These are phyloP conservation scores for Phalaenopsis hybrid DNA, from an alignment of 116 monocot species.

Conservation along the genomic window DNA sequence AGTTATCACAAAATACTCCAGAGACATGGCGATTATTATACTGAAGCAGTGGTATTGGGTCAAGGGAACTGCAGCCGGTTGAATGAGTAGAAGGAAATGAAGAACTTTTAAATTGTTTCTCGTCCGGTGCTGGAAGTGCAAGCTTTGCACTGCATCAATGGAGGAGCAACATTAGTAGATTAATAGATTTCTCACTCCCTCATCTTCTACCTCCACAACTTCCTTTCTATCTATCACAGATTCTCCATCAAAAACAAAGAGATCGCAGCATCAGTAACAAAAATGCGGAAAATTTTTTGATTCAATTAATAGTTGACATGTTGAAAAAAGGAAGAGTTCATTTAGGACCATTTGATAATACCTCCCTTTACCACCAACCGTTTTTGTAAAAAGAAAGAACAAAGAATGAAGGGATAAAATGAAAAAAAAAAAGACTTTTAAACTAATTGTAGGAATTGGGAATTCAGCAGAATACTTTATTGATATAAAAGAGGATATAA, in stretches of 20 bases:
- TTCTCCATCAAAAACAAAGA: neutral
- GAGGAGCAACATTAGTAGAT: conserved; percentile 2
- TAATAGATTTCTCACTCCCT: neutral
- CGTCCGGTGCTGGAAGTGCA: conserved; percentile 38
- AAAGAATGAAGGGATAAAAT: too few relatives aligned
- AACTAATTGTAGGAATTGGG: too few relatives aligned
- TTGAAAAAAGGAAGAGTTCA: conserved; percentile 1
- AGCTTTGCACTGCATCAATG: conserved; percentile 35
- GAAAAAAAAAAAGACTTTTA: neutral
- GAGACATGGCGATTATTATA: neutral
- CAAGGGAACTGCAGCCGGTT: neutral
- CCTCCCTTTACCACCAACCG: neutral
- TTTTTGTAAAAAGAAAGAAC: conserved; percentile 4
- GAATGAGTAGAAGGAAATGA: conserved; percentile 8
- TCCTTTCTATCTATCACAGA: conserved; percentile 1
- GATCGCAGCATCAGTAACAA: neutral
- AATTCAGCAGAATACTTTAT: too few relatives aligned
- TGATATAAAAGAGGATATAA: too few relatives aligned
- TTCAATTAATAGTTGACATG: neutral
- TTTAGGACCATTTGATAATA: neutral
- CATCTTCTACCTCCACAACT: neutral
- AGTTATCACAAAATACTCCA: conserved; percentile 4
- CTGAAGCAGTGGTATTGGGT: conserved; percentile 11
- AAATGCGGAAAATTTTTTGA: neutral
- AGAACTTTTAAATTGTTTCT: conserved; percentile 13